These are phyloP conservation scores for Cinchona pubescens DNA, from an alignment of 257 asterid species.

Conservation along the genomic window DNA sequence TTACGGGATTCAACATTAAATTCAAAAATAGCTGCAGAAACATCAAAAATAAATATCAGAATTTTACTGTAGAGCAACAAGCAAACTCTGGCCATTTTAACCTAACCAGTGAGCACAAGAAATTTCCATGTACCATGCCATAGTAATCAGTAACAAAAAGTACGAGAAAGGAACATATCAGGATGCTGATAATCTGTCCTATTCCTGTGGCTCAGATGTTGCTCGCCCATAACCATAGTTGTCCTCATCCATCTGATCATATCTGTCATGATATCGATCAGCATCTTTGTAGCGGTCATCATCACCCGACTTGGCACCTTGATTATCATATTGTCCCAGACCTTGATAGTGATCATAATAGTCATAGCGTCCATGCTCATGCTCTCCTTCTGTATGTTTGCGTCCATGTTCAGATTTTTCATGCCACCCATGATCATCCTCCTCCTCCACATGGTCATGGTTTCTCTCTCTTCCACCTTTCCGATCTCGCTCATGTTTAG, in stretches of 20 bases:
- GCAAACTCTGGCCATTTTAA: not conserved
- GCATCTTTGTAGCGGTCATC: constrained; percentile 59
- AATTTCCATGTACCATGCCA: not conserved
- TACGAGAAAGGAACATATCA: constrained; percentile 61
- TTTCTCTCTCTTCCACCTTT: constrained; percentile 56
- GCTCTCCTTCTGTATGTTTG: constrained; percentile 46
- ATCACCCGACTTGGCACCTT: constrained; percentile 46
- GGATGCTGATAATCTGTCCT: constrained; percentile 42
- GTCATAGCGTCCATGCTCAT: constrained; percentile 48
- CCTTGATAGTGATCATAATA: constrained; percentile 53
- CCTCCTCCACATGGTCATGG: constrained; percentile 55
- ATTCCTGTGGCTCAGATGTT: constrained; percentile 52
- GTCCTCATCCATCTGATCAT: constrained; percentile 77
- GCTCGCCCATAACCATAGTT: constrained; percentile 57
- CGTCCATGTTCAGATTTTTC: constrained; percentile 47
- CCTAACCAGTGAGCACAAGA: not conserved
- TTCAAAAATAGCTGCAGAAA: not conserved
- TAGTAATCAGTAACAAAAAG: constrained; percentile 12
- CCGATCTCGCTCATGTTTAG: constrained; percentile 39
- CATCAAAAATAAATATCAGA: not conserved
- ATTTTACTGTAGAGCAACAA: not conserved
- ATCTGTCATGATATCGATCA: constrained; percentile 52
- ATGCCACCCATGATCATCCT: constrained; percentile 48
- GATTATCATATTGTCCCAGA: constrained; percentile 40
- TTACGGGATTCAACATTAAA: not conserved